Evolutionary conservation across 2,329 filamentous ascomycete genomes (phyloP).

Genomic region (Plenodomus lindquistii): DNA sequence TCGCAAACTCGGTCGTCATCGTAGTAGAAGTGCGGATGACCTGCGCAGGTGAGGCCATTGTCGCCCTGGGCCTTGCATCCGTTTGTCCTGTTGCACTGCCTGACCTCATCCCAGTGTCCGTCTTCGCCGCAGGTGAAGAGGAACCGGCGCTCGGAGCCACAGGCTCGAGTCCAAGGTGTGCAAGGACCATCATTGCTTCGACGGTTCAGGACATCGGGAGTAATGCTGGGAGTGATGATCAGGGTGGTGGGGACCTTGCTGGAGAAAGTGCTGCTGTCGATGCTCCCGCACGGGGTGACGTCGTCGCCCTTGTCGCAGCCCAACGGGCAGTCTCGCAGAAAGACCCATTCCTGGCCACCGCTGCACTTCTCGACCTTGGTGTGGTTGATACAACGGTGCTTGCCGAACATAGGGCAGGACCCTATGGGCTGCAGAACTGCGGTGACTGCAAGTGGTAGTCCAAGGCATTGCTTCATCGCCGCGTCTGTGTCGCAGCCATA

Average conservation of each 20-base stretch:
- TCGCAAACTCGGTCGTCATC: neutral
- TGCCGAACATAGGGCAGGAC: neutral
- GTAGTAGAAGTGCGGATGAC: slow-evolving; percentile 1
- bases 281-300: neutral
- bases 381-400: neutral
- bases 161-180: neutral
- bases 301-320: neutral
- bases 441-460: too few relatives aligned
- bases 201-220: neutral
- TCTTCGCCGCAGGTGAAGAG: slow-evolving; percentile 1
- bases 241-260: neutral
- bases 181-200: neutral
- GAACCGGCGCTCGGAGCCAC: slow-evolving; percentile 4
- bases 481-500: too few relatives aligned
- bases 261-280: neutral
- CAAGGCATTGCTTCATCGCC: too few relatives aligned
- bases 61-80: neutral
- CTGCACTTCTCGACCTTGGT: neutral
- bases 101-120: neutral
- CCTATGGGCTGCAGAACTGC: too few relatives aligned
- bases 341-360: neutral
- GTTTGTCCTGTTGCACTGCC: slow-evolving; percentile 1
- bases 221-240: neutral
- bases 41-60: neutral
- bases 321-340: neutral